Conservation (phyloP, 495 filamentous ascomycete genomes). For the Platismatia glauca region DNA sequence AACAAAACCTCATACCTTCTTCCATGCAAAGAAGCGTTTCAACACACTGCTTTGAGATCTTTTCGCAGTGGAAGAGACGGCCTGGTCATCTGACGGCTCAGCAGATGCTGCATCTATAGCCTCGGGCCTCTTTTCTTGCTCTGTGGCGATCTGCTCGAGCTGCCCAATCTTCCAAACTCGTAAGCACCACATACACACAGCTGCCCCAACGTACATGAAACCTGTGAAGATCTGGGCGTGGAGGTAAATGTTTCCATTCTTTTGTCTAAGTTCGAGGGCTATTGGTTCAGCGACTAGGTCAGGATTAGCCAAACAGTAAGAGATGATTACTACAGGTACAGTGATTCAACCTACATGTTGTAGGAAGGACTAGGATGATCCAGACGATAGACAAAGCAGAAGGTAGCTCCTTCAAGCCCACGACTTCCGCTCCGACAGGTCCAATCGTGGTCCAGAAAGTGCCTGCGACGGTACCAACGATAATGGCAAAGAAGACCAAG, state of each 20-base stretch:
- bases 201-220: constrained; percentile 50
- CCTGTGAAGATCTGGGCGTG: constrained; percentile 55
- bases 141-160: constrained; percentile 17
- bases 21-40: constrained; percentile 19
- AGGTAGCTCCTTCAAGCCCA: constrained; percentile 63
- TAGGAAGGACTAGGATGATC: constrained; percentile 62
- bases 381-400: constrained; percentile 67
- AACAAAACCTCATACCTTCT: constrained; percentile 20
- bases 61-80: background rate
- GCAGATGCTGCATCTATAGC: constrained; percentile 7
- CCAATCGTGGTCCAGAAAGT: constrained; percentile 62
- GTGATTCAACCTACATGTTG: constrained; percentile 40
- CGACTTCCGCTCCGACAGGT: constrained; percentile 69
- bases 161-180: constrained; percentile 29
- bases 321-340: background rate
- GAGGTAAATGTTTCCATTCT: constrained; percentile 42
- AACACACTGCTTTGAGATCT: constrained; percentile 13
- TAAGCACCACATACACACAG: constrained; percentile 43
- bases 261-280: constrained; percentile 47
- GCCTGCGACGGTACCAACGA: constrained; percentile 56
- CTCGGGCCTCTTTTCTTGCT: constrained; percentile 12
- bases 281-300: constrained; percentile 53
- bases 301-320: constrained; percentile 4
- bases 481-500: constrained; percentile 56
- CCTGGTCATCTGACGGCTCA: constrained; percentile 5